These are phyloP conservation scores for Phoenix dactylifera DNA, from an alignment of 176 grass and related monocot species.

Conservation along the genomic window DNA sequence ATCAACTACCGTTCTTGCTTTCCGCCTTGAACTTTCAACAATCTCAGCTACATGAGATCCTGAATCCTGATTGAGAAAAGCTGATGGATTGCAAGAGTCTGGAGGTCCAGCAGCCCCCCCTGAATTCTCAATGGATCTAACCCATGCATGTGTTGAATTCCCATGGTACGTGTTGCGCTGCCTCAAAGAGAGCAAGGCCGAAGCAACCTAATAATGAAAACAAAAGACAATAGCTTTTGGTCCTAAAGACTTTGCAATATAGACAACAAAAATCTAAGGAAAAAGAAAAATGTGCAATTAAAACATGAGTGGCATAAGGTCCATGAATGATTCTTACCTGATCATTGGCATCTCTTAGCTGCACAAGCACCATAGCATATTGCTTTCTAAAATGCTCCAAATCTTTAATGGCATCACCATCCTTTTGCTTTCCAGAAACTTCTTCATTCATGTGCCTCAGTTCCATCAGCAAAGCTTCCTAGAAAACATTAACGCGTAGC, in stretches of 20 bases:
- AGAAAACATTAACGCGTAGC: constrained; percentile 6
- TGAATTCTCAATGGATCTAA: constrained; percentile 50
- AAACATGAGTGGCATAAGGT: constrained; percentile 5
- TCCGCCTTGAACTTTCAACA: constrained; percentile 68
- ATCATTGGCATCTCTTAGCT: constrained; percentile 91
- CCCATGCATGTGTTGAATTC: constrained; percentile 47
- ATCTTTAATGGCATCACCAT: constrained; percentile 61
- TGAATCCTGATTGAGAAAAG: constrained; percentile 63
- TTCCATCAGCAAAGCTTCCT: constrained; percentile 92
- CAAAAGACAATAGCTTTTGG: neutral
- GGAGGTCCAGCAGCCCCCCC: constrained; percentile 39
- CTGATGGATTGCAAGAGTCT: constrained; percentile 34
- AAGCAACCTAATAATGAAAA: constrained; percentile 57
- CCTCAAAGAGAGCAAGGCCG: constrained; percentile 70
- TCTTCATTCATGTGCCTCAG: constrained; percentile 98
- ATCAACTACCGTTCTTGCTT: constrained; percentile 88
- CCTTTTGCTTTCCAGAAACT: constrained; percentile 83
- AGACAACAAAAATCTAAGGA: no score
- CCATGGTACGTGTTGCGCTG: constrained; percentile 84
- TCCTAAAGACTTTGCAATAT: no score
- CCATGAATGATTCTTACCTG: constrained; percentile 31
- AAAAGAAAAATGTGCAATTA: constrained; percentile 4
- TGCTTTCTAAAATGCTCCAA: constrained; percentile 84
- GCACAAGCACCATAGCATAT: constrained; percentile 91
- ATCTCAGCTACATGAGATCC: constrained; percentile 87